Evolutionary conservation across 2,329 filamentous ascomycete species (phyloP), one percentile per base, ranked within the genome.

Genomic region (Arthrobotrys megalospora): DNA sequence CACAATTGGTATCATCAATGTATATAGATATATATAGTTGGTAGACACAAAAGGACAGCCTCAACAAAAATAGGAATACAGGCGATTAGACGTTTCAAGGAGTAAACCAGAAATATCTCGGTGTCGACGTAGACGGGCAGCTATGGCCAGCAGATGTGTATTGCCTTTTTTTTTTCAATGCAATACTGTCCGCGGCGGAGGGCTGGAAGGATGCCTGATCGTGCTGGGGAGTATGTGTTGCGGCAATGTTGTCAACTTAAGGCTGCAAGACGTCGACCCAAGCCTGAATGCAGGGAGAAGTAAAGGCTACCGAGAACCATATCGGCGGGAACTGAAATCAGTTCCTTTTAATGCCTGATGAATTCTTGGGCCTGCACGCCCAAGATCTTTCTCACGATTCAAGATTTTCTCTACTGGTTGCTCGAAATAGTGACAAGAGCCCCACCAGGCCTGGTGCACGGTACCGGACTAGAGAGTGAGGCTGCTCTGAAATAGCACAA

Each of bases 401-500:
- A 43, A 60, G 55, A 21, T 60, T 34, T 63, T 52, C 45, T 55
- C 8, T 47, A 28, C 47, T 24, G 19, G 36, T 41, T 32, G 24
- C 65, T 70, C 58, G 66, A 66, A 65, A 70, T 77, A 70, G 66
- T 66, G 65, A 34, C 16, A 45, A 24, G 32, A 47, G 66, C 41
- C 65, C 55, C 50, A 58, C 58, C n/a, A 7, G 19, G n/a, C 41
- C 32, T 60, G 19, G 36, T 19, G 55, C 55, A 41, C 55, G 16
- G 55, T 60, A 60, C 55, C 55, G 43, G 55, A 60, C 28, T 14
- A 7, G 55, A 50, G 32, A 43, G 52, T 66, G 67, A 47, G 62
- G 75, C 67, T 72, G 21, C 62, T 68, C 75, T 53, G 67, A 78
- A 78, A 72, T 78, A 78, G 75, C 67, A 78, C 67, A 58, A n/a